Evolutionary conservation across 1,139 yeast species (phyloP).

Genomic region (Diutina siamensis): DNA sequence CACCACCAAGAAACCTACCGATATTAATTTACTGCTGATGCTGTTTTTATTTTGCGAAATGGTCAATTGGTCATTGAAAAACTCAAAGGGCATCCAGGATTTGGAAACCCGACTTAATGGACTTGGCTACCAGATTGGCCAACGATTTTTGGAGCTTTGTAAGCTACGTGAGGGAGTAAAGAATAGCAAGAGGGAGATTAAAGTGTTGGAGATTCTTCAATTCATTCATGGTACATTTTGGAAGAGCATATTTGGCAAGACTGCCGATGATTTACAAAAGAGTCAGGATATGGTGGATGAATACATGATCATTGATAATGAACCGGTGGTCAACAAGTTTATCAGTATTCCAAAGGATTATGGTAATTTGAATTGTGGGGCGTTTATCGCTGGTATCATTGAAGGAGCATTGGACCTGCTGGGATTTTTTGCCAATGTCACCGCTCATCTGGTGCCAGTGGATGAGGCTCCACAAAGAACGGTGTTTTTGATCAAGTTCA

Average conservation of each 20-base stretch:
- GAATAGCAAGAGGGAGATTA: conserved; percentile 57
- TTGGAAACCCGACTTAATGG: conserved; percentile 66
- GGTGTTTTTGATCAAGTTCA: conserved; percentile 74
- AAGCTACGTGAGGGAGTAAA: conserved; percentile 47
- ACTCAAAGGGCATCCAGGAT: conserved; percentile 63
- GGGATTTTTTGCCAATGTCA: conserved; percentile 71
- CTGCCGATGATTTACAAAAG: conserved; percentile 80
- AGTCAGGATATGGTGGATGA: conserved; percentile 76
- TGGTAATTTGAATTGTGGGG: conserved; percentile 69
- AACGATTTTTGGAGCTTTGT: conserved; percentile 28
- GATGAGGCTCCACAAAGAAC: conserved; percentile 60
- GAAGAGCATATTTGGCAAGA: conserved; percentile 70
- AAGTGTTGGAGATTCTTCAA: conserved; percentile 68
- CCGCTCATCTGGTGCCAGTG: conserved; percentile 76
- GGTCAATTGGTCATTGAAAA: conserved; percentile 53
- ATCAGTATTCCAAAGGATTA: conserved; percentile 75
- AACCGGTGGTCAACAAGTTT: conserved; percentile 66
- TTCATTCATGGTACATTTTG: conserved; percentile 77
- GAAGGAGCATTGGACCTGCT: conserved; percentile 82
- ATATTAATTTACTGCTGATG: conserved; percentile 55
- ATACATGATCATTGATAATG: conserved; percentile 75
- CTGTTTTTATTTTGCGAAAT: conserved; percentile 65
- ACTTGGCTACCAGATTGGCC: conserved; percentile 61
- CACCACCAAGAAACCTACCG: conserved; percentile 50
- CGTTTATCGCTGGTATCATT: conserved; percentile 82